Conservation (phyloP, 73 alveolate genomes). For the Tetrahymena malaccensis region DNA sequence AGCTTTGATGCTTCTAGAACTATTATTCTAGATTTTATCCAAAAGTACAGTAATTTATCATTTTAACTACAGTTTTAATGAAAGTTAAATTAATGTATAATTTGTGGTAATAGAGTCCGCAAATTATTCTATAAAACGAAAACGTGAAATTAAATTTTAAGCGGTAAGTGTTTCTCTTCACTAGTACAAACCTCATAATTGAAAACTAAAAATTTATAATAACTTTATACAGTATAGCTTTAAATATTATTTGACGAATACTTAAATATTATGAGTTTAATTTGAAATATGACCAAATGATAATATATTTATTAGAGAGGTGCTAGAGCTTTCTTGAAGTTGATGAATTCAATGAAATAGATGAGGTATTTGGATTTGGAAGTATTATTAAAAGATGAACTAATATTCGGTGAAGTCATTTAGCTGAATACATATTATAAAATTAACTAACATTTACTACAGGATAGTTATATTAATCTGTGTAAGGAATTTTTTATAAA, state of each 20-base stretch:
- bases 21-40: background rate
- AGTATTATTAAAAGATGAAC: too few relatives aligned
- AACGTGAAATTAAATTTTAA: background rate
- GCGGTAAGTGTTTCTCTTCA: background rate
- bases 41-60: background rate
- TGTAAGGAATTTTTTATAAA: background rate
- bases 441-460: background rate
- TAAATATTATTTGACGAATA: too few relatives aligned
- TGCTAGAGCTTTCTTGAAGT: background rate
- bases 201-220: too few relatives aligned
- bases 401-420: background rate
- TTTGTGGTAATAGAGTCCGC: background rate
- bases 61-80: background rate
- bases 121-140: background rate
- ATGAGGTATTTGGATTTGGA: background rate
- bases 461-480: background rate
- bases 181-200: too few relatives aligned
- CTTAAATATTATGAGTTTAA: background rate
- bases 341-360: background rate
- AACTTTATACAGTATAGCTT: too few relatives aligned
- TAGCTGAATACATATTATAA: background rate
- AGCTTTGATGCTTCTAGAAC: background rate
- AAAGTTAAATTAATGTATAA: background rate
- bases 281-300: background rate
- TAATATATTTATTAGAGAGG: too few relatives aligned